Evolutionary conservation across 768 basidiomycete genomes (phyloP).

Genomic region (Russula sp.): DNA sequence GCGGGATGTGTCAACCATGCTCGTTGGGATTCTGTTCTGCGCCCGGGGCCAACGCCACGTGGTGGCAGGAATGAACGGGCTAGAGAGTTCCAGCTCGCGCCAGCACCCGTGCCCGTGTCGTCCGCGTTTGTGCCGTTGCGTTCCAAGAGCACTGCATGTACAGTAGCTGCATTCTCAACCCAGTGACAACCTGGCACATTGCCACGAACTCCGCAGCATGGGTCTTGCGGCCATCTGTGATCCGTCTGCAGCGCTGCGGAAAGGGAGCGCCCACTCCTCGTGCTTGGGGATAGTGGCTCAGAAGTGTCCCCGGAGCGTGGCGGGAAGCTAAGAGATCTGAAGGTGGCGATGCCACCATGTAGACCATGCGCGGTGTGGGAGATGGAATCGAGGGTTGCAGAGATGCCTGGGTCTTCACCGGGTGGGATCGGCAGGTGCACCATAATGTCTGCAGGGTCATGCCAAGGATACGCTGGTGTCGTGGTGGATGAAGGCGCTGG

Average conservation of each 20-base stretch:
- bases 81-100: neutral
- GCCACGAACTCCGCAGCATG: constrained; percentile 20
- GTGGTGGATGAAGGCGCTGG: neutral
- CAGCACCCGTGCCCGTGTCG: neutral
- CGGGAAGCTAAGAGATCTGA: constrained; percentile 20
- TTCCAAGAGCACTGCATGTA: constrained; percentile 21
- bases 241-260: constrained; percentile 9
- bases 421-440: neutral
- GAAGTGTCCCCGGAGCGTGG: neutral
- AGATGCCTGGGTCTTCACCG: neutral
- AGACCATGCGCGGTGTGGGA: neutral
- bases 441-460: constrained; percentile 4
- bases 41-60: neutral
- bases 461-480: neutral
- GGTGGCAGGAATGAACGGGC: constrained; percentile 4
- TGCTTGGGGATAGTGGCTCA: neutral
- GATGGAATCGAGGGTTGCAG: constrained; percentile 1
- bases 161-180: constrained; percentile 21
- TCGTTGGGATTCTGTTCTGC: neutral
- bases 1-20: too few relatives aligned
- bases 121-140: constrained; percentile 2
- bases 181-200: constrained; percentile 19
- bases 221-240: constrained; percentile 14
- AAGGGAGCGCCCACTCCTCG: neutral
- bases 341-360: neutral